Evolutionary conservation across 306 rosid genomes (phyloP), one percentile per base, ranked within the genome.

Genomic region (Boehmeria nivea): DNA sequence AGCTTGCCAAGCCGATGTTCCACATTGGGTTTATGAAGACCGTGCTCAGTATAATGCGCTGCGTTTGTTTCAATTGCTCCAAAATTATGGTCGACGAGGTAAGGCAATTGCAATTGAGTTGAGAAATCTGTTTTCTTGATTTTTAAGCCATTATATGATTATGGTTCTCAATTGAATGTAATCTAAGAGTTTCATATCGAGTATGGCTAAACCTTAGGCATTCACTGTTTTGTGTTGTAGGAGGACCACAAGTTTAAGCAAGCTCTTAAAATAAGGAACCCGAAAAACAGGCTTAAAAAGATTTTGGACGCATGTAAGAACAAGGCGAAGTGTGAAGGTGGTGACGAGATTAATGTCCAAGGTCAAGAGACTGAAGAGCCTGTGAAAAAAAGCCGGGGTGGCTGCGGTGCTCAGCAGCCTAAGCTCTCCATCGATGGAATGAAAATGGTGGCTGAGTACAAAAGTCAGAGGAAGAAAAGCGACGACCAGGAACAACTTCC

Each of bases 391-490:
- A 80, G 94, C 49, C 85, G 93, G 4, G 99, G 99, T 47, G 99
- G 99, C 59, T 91, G 99, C 69, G 99, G 99, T 69, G 99, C 99
- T 51, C 96, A 87, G 78, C 99, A 87, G 70, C 99, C 99, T 0
- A 91, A 91, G 84, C 79, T 91, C 33, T 61, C 82, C 0, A 87
- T 87, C 14, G 99, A 91, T 18, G 99, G 99, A 38, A 91, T 91
- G 96, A 91, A 83, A 71, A 87, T 91, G 65, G 67, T 73, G 50
- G 95, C 96, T 0, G 96, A 91, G 80, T 91, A 91, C 72, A 91
- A 87, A 69, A 77, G 89, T 22, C 96, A 80, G 59, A 78, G 95
- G 78, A 91, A 91, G 83, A 91, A 91, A 76, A 85, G 49, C 64
- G 99, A 91, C 65, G 99, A 91, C 36, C 95, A 71, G 72, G 99